Base-by-base conservation (phyloP, 78 protist genomes). In the Polysphondylium violaceum region DNA sequence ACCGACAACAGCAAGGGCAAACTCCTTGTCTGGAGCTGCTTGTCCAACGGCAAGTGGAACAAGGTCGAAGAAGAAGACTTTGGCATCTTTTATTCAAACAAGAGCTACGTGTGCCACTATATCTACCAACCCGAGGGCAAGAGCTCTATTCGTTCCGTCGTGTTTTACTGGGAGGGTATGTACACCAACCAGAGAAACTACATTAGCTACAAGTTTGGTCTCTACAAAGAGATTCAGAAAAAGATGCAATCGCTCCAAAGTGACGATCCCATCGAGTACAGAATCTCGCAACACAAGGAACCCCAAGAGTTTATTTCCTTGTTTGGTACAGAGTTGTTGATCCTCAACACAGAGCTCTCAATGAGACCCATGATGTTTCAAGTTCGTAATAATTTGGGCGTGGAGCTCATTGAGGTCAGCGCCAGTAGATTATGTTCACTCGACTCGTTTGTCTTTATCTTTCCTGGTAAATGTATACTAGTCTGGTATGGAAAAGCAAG, bases 51-150 rank as follows among this genome's bases (percentile, higher is more conserved):
- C 1, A 36, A n/a, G 5, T 83, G 77, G 77, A 3, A 44, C 21
- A 67, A 69, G 14, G 91, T 83, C 3, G 91, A 83, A 23, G 91
- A 83, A n/a, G 91, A 83, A 2, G 91, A 83, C 58, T 83, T 83
- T 59, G 91, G 91, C 33, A 69, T 83, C 27, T 83, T 83, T 11
- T 83, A 44, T 14, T 83, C 91, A 1, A 67, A 83, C 31, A 33
- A 60, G 21, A 69, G 81, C 0, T 83, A 83, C 36, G 60, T 83
- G 2, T 83, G 91, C 47, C 74, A 83, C 44, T 83, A 44, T 60
- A 83, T 83, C 53, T 83, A 69, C 29, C 35, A 59, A 33, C 91
- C 91, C 21, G 91, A 67, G 23, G 71, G 59, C 11, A 83, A 83
- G n/a, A 83, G 43, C 31, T 69, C 79, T 2, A 83, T 83, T n/a